phyloP scores from a whole-genome alignment of 139 green algal species.

The Volvox reticuliferus region DNA sequence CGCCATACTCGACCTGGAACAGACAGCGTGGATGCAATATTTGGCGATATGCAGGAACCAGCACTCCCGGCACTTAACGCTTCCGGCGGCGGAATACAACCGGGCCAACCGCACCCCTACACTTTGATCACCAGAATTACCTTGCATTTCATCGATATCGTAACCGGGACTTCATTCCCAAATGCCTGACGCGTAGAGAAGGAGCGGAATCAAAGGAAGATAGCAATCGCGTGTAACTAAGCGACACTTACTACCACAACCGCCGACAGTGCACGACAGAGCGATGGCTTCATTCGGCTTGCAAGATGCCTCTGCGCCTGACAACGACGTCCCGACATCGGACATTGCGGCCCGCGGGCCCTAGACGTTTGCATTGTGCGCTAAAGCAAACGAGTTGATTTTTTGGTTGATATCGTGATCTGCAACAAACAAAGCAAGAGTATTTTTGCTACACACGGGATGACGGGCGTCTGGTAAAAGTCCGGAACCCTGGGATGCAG shows the following conservation, averaged over 20 bases:
- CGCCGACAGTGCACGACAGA: background rate
- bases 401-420: too few species aligned
- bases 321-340: slow-evolving; percentile 2
- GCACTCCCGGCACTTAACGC: background rate
- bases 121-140: background rate
- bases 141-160: slow-evolving; percentile 36
- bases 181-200: background rate
- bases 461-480: too few species aligned
- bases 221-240: background rate
- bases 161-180: background rate
- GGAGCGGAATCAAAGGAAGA: background rate
- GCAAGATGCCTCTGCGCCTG: background rate
- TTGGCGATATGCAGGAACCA: background rate
- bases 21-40: background rate
- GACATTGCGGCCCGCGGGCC: background rate
- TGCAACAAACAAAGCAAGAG: too few species aligned
- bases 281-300: background rate
- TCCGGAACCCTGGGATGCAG: too few species aligned
- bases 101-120: too few species aligned
- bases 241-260: background rate
- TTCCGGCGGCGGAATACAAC: background rate
- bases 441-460: too few species aligned
- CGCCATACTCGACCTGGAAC: slow-evolving; percentile 56
- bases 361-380: background rate
- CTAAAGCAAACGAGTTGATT: background rate